Conservation (phyloP, 78 protist species). For the Acrasis kona region DNA sequence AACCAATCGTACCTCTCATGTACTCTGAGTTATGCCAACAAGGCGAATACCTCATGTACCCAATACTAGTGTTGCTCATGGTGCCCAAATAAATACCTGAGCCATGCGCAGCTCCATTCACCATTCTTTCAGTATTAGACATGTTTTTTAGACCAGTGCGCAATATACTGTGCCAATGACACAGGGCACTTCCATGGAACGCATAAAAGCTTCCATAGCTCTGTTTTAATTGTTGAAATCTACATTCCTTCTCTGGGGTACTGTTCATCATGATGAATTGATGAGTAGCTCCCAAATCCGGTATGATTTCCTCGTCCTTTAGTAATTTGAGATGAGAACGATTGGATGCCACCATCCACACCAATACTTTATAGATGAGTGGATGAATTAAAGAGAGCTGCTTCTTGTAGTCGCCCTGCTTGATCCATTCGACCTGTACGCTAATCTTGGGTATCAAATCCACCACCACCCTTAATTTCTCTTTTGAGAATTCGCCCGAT, state of each 20-base stretch:
- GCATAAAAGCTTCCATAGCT: not conserved
- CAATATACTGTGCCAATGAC: conserved; percentile 4
- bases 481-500: no score
- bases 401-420: not conserved
- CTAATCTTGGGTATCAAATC: no score
- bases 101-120: conserved; percentile 39
- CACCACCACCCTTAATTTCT: no score
- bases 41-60: conserved; percentile 1
- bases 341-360: not conserved
- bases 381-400: not conserved
- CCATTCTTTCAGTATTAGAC: conserved; percentile 29
- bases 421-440: no score
- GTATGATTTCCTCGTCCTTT: not conserved
- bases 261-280: not conserved
- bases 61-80: not conserved
- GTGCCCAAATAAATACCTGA: conserved; percentile 31
- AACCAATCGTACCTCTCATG: not conserved
- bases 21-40: not conserved
- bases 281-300: not conserved
- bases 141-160: conserved; percentile 18
- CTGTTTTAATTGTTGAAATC: not conserved
- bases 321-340: not conserved
- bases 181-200: conserved; percentile 2
- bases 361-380: not conserved
- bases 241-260: not conserved